Evolutionary conservation across 2,329 filamentous ascomycete species (phyloP).

Genomic region (Verticillium klebahnii): DNA sequence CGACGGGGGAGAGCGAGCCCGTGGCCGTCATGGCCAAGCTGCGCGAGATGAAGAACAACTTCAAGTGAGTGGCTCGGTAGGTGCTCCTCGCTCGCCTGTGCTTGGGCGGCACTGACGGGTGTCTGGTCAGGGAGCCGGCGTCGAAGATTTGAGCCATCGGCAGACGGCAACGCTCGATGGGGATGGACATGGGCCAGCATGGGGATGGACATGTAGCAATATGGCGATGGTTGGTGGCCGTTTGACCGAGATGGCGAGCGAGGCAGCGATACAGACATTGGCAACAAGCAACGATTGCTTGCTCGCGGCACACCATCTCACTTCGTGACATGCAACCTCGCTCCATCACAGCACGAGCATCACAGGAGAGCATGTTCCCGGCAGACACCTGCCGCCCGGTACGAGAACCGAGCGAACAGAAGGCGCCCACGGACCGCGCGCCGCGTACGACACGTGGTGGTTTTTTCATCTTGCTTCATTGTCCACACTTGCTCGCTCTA

Average conservation of each 20-base stretch:
- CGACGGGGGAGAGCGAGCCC: conserved; percentile 74
- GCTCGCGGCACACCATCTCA: not conserved
- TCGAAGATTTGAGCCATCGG: conserved; percentile 24
- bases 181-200: not conserved
- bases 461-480: conserved; percentile 60
- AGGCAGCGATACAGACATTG: not conserved
- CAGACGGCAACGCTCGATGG: not conserved
- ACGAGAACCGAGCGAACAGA: conserved; percentile 12
- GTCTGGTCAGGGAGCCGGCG: conserved; percentile 20
- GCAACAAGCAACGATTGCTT: too few relatives aligned
- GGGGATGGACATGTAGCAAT: not conserved
- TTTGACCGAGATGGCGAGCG: not conserved
- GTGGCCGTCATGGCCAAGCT: conserved; percentile 81
- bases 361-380: conserved; percentile 15
- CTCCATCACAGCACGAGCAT: not conserved
- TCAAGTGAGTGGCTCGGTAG: conserved; percentile 48
- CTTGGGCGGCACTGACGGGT: not conserved
- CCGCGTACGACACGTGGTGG: conserved; percentile 18
- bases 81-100: not conserved
- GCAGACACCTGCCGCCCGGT: conserved; percentile 19
- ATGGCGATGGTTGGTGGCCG: not conserved
- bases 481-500: conserved; percentile 64
- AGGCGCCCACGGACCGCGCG: conserved; percentile 13
- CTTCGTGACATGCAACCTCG: not conserved
- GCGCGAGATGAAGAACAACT: conserved; percentile 85